Conservation (phyloP, 1,284 basidiomycete species). For the Apiotrichum mycotoxinovorans region DNA sequence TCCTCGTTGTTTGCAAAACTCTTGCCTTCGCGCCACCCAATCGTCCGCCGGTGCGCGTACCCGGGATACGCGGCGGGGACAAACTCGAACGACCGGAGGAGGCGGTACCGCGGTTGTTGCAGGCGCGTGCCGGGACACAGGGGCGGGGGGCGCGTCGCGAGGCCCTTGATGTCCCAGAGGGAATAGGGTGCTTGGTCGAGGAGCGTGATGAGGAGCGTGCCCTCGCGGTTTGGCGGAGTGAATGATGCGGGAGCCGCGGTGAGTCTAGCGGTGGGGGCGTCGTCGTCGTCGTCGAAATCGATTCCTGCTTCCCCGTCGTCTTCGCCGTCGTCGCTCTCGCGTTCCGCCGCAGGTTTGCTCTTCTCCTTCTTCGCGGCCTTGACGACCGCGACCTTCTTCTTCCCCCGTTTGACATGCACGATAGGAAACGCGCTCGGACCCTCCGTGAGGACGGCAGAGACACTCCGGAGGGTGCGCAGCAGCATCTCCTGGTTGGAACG, state of each 20-base stretch:
- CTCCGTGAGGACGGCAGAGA: conserved; percentile 60
- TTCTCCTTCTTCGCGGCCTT: conserved; percentile 11
- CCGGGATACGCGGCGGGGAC: conserved; percentile 68
- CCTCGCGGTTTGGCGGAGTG: conserved; percentile 46
- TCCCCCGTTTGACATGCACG: conserved; percentile 5
- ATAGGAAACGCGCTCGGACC: conserved; percentile 51
- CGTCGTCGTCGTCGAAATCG: conserved; percentile 33
- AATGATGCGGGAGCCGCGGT: conserved; percentile 25
- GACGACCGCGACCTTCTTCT: conserved; percentile 10
- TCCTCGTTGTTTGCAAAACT: conserved; percentile 47
- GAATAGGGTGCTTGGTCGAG: conserved; percentile 86
- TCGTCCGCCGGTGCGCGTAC: conserved; percentile 87
- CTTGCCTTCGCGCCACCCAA: conserved; percentile 59
- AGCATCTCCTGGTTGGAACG: conserved; percentile 85
- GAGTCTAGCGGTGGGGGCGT: conserved; percentile 43
- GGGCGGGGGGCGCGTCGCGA: conserved; percentile 61
- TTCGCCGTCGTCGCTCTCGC: conserved; percentile 12
- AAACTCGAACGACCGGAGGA: conserved; percentile 81
- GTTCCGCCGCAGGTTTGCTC: conserved; percentile 8
- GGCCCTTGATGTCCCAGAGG: conserved; percentile 72
- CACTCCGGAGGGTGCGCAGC: conserved; percentile 76
- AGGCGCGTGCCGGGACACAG: conserved; percentile 9
- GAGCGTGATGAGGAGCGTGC: conserved; percentile 72
- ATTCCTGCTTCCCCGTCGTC: conserved; percentile 24
- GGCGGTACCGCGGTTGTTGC: conserved; percentile 63